Base-by-base conservation (phyloP, 257 asterid species). In the Plantago ovata region DNA sequence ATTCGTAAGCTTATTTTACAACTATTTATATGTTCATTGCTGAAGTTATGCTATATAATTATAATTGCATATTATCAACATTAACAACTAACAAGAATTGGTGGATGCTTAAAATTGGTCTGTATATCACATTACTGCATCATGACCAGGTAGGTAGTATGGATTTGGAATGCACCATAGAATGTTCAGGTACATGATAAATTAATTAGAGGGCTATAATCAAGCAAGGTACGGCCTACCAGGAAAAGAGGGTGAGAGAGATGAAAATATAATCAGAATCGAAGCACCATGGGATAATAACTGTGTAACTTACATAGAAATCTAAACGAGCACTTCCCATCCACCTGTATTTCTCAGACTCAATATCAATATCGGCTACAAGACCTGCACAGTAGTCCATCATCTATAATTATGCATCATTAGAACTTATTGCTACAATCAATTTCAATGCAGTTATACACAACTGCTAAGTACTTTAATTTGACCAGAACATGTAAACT, bases 261-360 rank as follows among this genome's bases (percentile, higher is more conserved):
- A 43, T 13, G 16, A 33, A 20, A 44, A 18, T 33, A 56, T 12
- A 21, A 43, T 24, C 53, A 33, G 56, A 36, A 54, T 11, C 3
- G 21, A 14, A 19, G 60, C 33, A 22, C 20, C 12, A 15, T 32
- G 36, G 16, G 51, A 48, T 15, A 51, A 47, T 18, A 38, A 41
- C 21, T 32, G 52, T 58, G 62, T 49, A 58, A 74, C 98, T 83
- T 75, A 91, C 98, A 61, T 91, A 87, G 78, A 91, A 78, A 80
- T 86, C 97, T 56, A 93, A 66, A 12, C 99, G 97, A 53, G 89
- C 86, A 78, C 97, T 82, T 55, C 99, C 99, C 99, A 93, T 86
- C 97, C 99, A 93, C 77, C 99, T 72, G 75, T 89, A 89, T 69
- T 82, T 86, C 89, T 89, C 97, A 21, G 97, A 93, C 81, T 93